phyloP scores from a whole-genome alignment of 2,329 filamentous ascomycete species.

The Nemania bipapillata region DNA sequence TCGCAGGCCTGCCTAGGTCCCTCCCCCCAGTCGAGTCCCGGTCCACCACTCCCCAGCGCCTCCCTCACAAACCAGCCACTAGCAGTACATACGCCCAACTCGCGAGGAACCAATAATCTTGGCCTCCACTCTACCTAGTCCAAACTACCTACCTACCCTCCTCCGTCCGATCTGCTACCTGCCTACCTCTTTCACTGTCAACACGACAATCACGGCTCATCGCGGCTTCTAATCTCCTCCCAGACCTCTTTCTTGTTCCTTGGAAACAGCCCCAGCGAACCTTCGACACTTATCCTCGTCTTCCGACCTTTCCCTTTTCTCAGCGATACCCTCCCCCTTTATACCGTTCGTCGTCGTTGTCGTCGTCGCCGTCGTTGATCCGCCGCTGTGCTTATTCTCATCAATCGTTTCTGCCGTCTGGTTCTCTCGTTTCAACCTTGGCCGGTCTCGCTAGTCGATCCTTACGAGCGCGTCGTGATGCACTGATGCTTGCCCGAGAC shows the following conservation, averaged over 20 bases:
- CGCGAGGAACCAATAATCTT: conserved; percentile 33
- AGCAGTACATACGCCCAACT: conserved; percentile 25
- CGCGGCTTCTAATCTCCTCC: conserved; percentile 33
- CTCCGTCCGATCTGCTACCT: conserved; percentile 30
- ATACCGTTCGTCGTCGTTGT: conserved; percentile 39
- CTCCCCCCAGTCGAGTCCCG: conserved; percentile 3
- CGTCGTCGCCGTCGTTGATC: conserved; percentile 28
- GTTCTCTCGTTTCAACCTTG: conserved; percentile 31
- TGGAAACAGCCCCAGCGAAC: conserved; percentile 25
- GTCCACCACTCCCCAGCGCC: conserved; percentile 10
- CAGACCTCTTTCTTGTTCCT: conserved; percentile 17
- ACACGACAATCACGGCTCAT: conserved; percentile 36
- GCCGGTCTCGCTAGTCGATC: conserved; percentile 30
- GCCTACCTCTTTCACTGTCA: conserved; percentile 32
- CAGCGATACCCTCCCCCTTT: conserved; percentile 46
- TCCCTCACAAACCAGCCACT: conserved; percentile 27
- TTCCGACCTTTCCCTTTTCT: conserved; percentile 36
- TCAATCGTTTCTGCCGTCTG: conserved; percentile 38
- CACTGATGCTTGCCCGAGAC: conserved; percentile 36
- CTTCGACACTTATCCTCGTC: conserved; percentile 21
- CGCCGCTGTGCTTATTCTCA: conserved; percentile 48
- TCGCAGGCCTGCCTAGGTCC: conserved; percentile 3
- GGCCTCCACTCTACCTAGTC: conserved; percentile 33
- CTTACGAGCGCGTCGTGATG: conserved; percentile 35
- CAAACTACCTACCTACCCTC: conserved; percentile 27